These are phyloP conservation scores for Acaromyces ingoldii DNA, from an alignment of 1,284 basidiomycete species.

Conservation along the genomic window DNA sequence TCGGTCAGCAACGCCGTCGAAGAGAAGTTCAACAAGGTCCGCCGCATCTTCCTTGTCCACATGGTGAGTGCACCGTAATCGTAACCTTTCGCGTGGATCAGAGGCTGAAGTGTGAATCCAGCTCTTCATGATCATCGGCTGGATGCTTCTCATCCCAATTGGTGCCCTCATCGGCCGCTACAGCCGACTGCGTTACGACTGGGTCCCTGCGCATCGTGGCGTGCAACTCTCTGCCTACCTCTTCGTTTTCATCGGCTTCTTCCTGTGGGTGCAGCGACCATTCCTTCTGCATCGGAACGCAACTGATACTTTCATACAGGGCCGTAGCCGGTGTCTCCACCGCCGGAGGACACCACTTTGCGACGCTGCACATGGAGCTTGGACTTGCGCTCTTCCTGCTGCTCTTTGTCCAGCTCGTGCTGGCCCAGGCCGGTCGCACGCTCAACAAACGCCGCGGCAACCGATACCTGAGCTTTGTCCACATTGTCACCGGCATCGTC, in stretches of 20 bases:
- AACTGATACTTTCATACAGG: no score
- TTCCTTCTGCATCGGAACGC: no score
- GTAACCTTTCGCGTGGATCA: no score
- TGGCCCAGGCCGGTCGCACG: constrained; percentile 56
- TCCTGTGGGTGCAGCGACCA: no score
- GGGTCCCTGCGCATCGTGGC: constrained; percentile 61
- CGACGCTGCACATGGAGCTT: constrained; percentile 49
- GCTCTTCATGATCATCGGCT: constrained; percentile 54
- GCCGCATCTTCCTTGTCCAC: constrained; percentile 4
- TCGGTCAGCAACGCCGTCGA: no score
- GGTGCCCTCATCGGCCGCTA: constrained; percentile 62
- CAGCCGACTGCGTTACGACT: constrained; percentile 59
- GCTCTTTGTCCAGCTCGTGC: constrained; percentile 59
- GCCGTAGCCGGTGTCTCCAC: constrained; percentile 53
- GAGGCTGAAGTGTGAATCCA: no score
- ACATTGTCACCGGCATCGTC: constrained; percentile 26
- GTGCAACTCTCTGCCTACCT: constrained; percentile 56
- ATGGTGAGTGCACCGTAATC: no score
- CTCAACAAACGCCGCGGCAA: constrained; percentile 52
- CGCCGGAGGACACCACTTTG: constrained; percentile 10
- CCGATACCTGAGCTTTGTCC: constrained; percentile 14
- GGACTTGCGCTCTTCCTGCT: constrained; percentile 62
- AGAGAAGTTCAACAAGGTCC: background rate
- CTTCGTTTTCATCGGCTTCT: constrained; percentile 57
- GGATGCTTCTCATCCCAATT: constrained; percentile 60